Percentiles rank a stretch among this genome's conserved stretches.
Conservation (phyloP, 2,329 filamentous ascomycete genomes). For the Botrytis hyacinthi region DNA sequence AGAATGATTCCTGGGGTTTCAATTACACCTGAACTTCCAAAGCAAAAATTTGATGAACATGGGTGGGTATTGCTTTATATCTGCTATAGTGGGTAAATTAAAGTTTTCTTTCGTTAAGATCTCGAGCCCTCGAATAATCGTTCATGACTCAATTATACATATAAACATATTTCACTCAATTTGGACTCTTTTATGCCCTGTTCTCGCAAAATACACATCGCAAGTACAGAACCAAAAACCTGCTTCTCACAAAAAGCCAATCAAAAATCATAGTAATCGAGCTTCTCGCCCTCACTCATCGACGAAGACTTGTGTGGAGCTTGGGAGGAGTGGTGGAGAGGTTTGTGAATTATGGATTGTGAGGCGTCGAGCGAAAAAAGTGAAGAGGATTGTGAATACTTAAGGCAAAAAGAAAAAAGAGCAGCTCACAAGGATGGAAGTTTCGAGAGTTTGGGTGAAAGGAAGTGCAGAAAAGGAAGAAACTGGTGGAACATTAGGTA, state of each 20-base stretch:
- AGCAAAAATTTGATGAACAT: neutral
- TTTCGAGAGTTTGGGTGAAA: too few relatives aligned
- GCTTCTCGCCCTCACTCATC: too few relatives aligned
- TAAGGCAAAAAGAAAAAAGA: too few relatives aligned
- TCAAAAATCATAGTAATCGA: too few relatives aligned
- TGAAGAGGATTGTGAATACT: too few relatives aligned
- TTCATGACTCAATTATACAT: accelerated
- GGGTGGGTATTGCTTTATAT: neutral
- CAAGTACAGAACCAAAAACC: neutral
- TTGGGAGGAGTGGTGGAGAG: too few relatives aligned
- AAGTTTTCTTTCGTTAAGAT: accelerated
- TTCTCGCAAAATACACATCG: neutral
- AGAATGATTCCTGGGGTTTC: neutral
- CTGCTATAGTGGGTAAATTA: neutral
- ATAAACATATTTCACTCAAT: neutral
- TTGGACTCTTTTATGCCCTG: accelerated
- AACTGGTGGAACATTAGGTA: too few relatives aligned
- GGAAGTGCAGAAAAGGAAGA: too few relatives aligned
- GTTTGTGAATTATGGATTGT: too few relatives aligned
- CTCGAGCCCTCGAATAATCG: neutral
- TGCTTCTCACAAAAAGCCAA: neutral
- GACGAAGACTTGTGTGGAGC: too few relatives aligned
- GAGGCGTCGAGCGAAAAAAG: too few relatives aligned
- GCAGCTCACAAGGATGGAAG: too few relatives aligned
- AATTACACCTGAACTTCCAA: neutral